Evolutionary conservation across 2,329 filamentous ascomycete genomes (phyloP), one percentile per base, ranked within the genome.

Genomic region (Ramichloridium luteum): DNA sequence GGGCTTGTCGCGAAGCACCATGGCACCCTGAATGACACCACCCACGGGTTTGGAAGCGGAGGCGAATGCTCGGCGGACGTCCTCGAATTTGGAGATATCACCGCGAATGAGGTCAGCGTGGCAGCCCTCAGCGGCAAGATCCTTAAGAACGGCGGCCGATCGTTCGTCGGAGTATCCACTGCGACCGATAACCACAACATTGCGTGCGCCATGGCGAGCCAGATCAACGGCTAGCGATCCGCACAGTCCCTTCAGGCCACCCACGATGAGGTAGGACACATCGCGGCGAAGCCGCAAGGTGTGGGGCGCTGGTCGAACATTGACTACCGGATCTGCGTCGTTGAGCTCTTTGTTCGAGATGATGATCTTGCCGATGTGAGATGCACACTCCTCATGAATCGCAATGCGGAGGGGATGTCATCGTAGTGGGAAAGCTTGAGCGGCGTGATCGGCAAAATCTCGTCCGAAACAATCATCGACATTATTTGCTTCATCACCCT

Each of bases 351-450:
- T n/a, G n/a, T n/a, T n/a, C 15, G 34, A 28, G 14, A 49, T 14
- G 15, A 45, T 34, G 4, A 49, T 30, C 25, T 45, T 45, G 16
- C 46, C 47, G 23, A 43, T 43, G 22, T 42, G n/a, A n/a, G 37
- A 15, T 43, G 36, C 1, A 41, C 45, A 2, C 20, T 37, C 25
- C 45, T 38, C 13, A 49, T 33, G 3, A 16, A 36, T 5, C 43
- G 33, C 22, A 44, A 39, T 9, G 34, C 35, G 23, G 38, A 34
- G 5, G 28, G 20, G 9, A 40, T 30, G 5, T 36, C 12, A n/a
- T 27, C 25, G 5, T 5, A 27, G n/a, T n/a, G 5, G n/a, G 15
- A 27, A 6, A 13, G 12, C 25, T 27, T 27, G 25, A 27, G 12
- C 5, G 25, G 25, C 5, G 6, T 5, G 25, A 27, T 27, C 5